Evolutionary conservation across 140 eudicot species (phyloP).

Genomic region (Ambrosia hybrid): DNA sequence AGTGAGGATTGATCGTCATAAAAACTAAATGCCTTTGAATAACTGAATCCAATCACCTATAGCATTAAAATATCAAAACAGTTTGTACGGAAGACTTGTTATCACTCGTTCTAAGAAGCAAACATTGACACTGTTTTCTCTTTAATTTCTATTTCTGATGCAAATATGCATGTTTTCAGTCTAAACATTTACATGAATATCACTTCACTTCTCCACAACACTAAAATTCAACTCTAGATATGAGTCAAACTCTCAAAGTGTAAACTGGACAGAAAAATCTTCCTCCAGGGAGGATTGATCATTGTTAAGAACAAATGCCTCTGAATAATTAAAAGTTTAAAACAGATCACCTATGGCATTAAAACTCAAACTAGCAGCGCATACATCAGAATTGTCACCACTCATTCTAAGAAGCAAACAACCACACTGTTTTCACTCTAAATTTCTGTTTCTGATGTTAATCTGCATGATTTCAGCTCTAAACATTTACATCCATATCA

Average conservation of each 20-base stretch:
- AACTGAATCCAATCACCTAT: neutral
- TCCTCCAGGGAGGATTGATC: no score
- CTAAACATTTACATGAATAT: constrained; percentile 3
- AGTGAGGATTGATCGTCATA: constrained; percentile 12
- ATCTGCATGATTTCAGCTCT: neutral
- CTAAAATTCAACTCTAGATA: neutral
- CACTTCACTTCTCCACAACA: neutral
- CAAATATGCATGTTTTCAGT: neutral
- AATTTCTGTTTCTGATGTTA: neutral
- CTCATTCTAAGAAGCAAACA: constrained; percentile 5
- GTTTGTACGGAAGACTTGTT: no score
- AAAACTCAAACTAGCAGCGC: neutral
- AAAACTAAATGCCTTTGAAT: no score
- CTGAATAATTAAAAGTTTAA: no score
- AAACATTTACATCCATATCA: neutral
- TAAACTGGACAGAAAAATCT: neutral
- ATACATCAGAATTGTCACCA: neutral
- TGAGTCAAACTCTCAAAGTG: neutral
- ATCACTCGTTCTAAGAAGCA: no score
- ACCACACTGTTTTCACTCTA: neutral
- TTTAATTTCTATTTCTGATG: constrained; percentile 10
- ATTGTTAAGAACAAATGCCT: no score
- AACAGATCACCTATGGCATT: neutral
- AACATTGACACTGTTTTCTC: neutral
- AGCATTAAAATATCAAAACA: neutral